Evolutionary conservation across 108 stramenopile species (phyloP).

Genomic region (Cyclotella cryptica): DNA sequence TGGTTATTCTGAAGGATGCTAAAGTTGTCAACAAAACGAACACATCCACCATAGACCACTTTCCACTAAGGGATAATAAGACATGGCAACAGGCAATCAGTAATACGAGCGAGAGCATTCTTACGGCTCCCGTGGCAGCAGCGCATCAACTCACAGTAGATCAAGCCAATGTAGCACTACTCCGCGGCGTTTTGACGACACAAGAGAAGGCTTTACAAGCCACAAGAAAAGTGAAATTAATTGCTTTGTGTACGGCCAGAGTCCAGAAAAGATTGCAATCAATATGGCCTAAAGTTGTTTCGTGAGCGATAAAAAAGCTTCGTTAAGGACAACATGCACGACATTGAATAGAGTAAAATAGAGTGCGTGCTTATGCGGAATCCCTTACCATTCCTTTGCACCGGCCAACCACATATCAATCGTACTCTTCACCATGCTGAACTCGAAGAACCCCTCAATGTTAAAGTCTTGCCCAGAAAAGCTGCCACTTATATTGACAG

Average conservation of each 20-base stretch:
- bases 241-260: constrained; percentile 86
- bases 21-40: constrained; percentile 72
- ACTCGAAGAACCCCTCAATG: constrained; percentile 76
- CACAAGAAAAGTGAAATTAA: constrained; percentile 66
- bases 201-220: constrained; percentile 58
- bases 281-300: constrained; percentile 38
- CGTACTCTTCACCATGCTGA: constrained; percentile 70
- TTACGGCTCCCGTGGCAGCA: no score
- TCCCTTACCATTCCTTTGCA: constrained; percentile 50
- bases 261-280: constrained; percentile 72
- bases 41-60: constrained; percentile 68
- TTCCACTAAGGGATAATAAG: no score
- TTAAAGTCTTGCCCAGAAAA: constrained; percentile 67
- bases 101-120: no score
- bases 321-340: not conserved
- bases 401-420: constrained; percentile 77
- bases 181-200: constrained; percentile 61
- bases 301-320: not conserved
- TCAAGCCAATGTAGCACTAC: constrained; percentile 73
- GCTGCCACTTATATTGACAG: constrained; percentile 31
- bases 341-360: no score
- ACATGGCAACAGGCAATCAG: no score
- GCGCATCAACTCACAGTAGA: constrained; percentile 37
- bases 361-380: not conserved
- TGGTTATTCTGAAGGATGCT: constrained; percentile 73